Base-by-base conservation (phyloP, 345 rosid genomes). In the Eucalyptus victrix region DNA sequence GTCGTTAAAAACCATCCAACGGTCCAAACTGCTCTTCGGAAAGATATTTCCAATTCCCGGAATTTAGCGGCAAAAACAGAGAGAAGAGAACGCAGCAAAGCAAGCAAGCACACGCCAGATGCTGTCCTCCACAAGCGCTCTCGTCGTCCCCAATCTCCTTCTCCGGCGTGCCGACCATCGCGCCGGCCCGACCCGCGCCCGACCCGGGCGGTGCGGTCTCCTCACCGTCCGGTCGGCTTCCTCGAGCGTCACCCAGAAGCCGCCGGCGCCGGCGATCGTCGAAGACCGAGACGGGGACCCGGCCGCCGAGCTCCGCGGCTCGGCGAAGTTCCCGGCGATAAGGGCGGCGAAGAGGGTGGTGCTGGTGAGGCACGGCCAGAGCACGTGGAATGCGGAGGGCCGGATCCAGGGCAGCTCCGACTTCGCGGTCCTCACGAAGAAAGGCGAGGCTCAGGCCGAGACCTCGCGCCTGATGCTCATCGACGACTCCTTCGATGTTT, bases 401-500 rank as follows among this genome's bases (percentile, higher is more conserved):
- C 89, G 98, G 92, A 97, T 97, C 89, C 99, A 97, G 94, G 99
- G 99, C 17, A 96, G 99, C 94, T 97, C 99, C 42, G 88, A 97
- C 90, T 96, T 95, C 93, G 93, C 99, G 37, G 94, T 95, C 89
- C 93, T 97, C 91, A 97, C 99, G 23, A 92, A 92, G 93, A 97
- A 95, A 94, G 99, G 99, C 45, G 98, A 97, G 94, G 90, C 93
- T 91, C 98, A 95, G 90, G 99, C 99, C 30, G 96, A 97, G 85
- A 97, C 96, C 53, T 96, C 98, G 28, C 96, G 99, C 49, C 97
- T 93, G 91, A 97, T 97, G 99, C 99, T 97, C 90, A 45, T 94
- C 54, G 91, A 93, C 32, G 99, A 97, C 14, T 91, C 96, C 88
- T 97, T 97, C 92, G 96, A 95, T 88, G 93, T 92, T 90, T 97